A percentile compares a stretch with the other conserved stretches of the same genome.
These are phyloP conservation scores for Mercurialis annua DNA, from an alignment of 345 rosid genomes.

Conservation along the genomic window DNA sequence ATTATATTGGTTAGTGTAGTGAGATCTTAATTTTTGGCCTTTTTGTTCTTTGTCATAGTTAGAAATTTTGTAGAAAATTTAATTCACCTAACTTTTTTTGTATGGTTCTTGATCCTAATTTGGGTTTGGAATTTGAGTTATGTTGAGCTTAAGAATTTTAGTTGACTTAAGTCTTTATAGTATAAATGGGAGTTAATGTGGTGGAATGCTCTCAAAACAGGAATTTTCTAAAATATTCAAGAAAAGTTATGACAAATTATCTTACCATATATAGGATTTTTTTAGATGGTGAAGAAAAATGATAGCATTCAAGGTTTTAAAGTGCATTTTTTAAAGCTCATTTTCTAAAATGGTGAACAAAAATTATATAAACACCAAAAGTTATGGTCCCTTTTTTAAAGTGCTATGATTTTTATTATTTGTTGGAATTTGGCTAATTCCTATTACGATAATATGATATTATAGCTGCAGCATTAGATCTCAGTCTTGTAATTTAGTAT, in stretches of 20 bases:
- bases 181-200: slow-evolving; percentile 13
- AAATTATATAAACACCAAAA: neutral
- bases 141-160: neutral
- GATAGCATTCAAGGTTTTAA: neutral
- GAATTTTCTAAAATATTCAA: slow-evolving; percentile 1
- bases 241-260: neutral
- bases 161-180: neutral
- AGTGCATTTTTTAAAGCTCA: neutral
- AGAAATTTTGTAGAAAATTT: slow-evolving; percentile 12
- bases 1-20: slow-evolving; percentile 88
- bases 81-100: slow-evolving; percentile 10
- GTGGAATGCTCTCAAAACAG: slow-evolving; percentile 5
- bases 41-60: neutral
- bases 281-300: neutral
- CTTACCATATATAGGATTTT: neutral
- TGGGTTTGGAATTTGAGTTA: slow-evolving; percentile 12
- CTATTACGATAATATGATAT: neutral
- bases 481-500: neutral
- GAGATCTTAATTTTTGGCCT: slow-evolving; percentile 21
- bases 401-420: neutral
- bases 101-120: slow-evolving; percentile 9
- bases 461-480: neutral
- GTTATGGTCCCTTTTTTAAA: neutral
- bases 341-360: neutral
- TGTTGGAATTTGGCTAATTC: neutral